Base-by-base conservation (phyloP, 176 grass and related monocot genomes). In the Triticum monococcum region DNA sequence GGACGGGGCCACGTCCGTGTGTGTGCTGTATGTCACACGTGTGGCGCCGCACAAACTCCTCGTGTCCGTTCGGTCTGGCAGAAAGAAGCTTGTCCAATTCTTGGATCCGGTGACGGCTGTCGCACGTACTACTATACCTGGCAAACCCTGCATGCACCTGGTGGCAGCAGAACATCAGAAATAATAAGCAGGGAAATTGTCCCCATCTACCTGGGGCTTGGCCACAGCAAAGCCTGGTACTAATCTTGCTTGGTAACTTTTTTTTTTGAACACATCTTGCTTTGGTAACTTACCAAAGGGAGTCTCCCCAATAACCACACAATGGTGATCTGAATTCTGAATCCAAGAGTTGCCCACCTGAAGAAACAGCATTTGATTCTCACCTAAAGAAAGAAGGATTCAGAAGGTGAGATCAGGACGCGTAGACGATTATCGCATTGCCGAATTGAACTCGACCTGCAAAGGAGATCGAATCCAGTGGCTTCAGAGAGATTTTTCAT, bases 31-130 rank as follows among this genome's bases (percentile, higher is more conserved):
- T 12, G 46, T 26, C 74, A 75, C 85, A 87, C 67, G 80, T 79
- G 89, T 87, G 89, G 24, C 71, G 79, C 23, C 72, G 16, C 83
- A 70, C 62, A 0, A 71, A 86, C 72, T 78, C 33, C 73, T 57
- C 56, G 56, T 73, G 74, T 8, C 79, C 13, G 74, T 74, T 76
- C 57, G 24, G 56, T 20, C 7, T 79, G 66, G 79, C 72, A 87
- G 57, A 45, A 45, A 43, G 40, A 38, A 67, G 28, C 52, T 60
- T 31, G 4, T 30, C 28, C 26, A 33, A 23, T 57, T 65, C 32
- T 90, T 90, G 84, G 84, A 83, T 90, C 65, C 43, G 66, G 56
- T 66, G 79, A 40, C 71, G 10, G 26, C 9, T 37, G 50, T 71
- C 68, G 72, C 60, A 77, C 11, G 5, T 30, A 30, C 28, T 30